Percentiles rank a stretch among this genome's conserved stretches.
These are phyloP conservation scores for Puccinia hordei DNA, from an alignment of 1,284 basidiomycete species.

Conservation along the genomic window DNA sequence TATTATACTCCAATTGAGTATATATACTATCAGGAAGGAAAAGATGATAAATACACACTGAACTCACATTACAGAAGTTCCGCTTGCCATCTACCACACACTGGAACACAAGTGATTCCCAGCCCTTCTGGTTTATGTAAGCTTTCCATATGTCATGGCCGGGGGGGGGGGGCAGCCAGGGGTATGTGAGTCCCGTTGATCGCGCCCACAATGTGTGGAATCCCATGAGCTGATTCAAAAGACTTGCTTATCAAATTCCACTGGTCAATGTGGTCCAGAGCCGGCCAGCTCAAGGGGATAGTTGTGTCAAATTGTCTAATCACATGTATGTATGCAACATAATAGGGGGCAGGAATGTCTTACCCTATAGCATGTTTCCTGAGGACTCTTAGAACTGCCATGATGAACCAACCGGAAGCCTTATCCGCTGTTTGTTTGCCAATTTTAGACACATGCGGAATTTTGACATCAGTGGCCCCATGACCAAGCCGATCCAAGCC, in stretches of 20 bases:
- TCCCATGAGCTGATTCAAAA: not conserved
- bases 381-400: not conserved
- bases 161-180: not conserved
- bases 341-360: not conserved
- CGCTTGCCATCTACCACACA: not conserved
- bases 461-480: not conserved
- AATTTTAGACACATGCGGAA: constrained; percentile 13
- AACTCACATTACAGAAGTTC: constrained; percentile 17
- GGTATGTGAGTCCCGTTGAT: constrained; percentile 22
- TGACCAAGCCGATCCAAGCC: constrained; percentile 1
- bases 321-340: not conserved
- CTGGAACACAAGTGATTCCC: not conserved
- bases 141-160: not conserved
- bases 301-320: too few relatives aligned
- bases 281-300: not conserved
- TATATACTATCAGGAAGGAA: too few relatives aligned
- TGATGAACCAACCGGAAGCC: not conserved
- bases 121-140: not conserved
- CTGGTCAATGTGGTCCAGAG: not conserved
- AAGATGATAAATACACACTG: too few relatives aligned
- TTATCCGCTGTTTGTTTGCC: constrained; percentile 14
- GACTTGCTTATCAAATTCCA: not conserved
- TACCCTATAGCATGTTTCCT: not conserved
- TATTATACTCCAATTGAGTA: too few relatives aligned
- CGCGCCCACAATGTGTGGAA: not conserved